Evolutionary conservation across 2,329 filamentous ascomycete species (phyloP).

Genomic region (Sclerotiophoma versabilis): DNA sequence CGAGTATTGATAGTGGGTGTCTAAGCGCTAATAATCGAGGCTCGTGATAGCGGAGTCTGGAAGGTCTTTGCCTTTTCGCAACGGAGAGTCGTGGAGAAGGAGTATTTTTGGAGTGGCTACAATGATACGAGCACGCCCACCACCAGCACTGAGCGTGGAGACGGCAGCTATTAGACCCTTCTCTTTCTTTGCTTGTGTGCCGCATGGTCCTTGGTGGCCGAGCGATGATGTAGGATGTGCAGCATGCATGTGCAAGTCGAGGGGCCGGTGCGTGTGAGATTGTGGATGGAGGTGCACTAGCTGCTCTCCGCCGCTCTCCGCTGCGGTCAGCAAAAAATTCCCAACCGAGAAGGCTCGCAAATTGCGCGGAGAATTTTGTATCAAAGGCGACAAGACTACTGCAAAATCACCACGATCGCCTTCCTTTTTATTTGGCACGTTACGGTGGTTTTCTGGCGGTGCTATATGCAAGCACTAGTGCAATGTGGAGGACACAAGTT

Average conservation of each 20-base stretch:
- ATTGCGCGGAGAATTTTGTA: conserved; percentile 4
- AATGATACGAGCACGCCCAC: neutral
- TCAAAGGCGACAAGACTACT: conserved; percentile 2
- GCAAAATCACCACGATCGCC: neutral
- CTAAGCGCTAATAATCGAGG: conserved; percentile 1
- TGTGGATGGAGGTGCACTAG: neutral
- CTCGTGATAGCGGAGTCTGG: conserved; percentile 11
- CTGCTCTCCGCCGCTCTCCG: neutral
- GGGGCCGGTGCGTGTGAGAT: neutral
- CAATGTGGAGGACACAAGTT: neutral
- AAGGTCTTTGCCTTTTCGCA: neutral
- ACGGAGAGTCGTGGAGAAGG: neutral
- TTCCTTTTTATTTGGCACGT: neutral
- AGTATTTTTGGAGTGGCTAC: conserved; percentile 1
- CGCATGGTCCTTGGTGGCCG: conserved; percentile 1
- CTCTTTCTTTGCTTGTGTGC: neutral
- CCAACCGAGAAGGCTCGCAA: neutral
- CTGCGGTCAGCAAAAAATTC: conserved; percentile 6
- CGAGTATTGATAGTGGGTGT: neutral
- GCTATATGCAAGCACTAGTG: neutral
- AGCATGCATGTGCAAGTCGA: conserved; percentile 1
- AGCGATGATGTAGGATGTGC: neutral
- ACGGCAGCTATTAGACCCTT: conserved; percentile 6
- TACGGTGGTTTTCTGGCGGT: neutral
- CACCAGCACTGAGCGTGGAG: neutral